A percentile compares a stretch with the other conserved stretches of the same genome.
phyloP scores from a whole-genome alignment of 164 flowering plant species.

The Pachysandra terminalis region DNA sequence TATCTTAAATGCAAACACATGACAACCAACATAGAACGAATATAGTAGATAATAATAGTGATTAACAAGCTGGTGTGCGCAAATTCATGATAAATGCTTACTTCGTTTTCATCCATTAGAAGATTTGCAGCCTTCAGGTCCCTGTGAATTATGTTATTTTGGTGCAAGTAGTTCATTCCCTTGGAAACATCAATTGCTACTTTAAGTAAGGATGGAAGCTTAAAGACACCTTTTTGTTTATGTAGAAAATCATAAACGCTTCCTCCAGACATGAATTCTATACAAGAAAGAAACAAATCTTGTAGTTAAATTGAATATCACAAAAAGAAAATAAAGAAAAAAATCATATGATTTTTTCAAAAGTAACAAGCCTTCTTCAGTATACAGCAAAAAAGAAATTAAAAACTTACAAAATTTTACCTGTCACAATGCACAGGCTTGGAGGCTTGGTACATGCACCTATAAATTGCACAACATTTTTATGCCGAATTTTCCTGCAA shows the following conservation, averaged over 20 bases:
- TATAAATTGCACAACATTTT: slow-evolving; percentile 98
- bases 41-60: not conserved
- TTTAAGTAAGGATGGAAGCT: slow-evolving; percentile 77
- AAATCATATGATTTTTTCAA: no score
- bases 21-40: not conserved
- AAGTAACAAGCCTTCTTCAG: no score
- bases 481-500: slow-evolving; percentile 95
- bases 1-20: not conserved
- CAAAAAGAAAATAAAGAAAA: not conserved
- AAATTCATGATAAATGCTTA: slow-evolving; percentile 26
- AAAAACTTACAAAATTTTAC: slow-evolving; percentile 27
- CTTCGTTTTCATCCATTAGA: slow-evolving; percentile 97
- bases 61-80: not conserved
- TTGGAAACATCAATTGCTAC: slow-evolving; percentile 88
- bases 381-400: not conserved
- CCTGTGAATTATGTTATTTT: slow-evolving; percentile 92
- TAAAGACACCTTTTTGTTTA: slow-evolving; percentile 73
- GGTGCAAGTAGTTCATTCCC: slow-evolving; percentile 98
- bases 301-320: not conserved
- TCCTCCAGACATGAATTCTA: slow-evolving; percentile 96
- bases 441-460: slow-evolving; percentile 95
- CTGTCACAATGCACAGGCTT: slow-evolving; percentile 90
- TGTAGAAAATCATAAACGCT: slow-evolving; percentile 90
- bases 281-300: not conserved
- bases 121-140: slow-evolving; percentile 97